Evolutionary conservation across 2,329 filamentous ascomycete species (phyloP).

Genomic region (Bisporella sp.): DNA sequence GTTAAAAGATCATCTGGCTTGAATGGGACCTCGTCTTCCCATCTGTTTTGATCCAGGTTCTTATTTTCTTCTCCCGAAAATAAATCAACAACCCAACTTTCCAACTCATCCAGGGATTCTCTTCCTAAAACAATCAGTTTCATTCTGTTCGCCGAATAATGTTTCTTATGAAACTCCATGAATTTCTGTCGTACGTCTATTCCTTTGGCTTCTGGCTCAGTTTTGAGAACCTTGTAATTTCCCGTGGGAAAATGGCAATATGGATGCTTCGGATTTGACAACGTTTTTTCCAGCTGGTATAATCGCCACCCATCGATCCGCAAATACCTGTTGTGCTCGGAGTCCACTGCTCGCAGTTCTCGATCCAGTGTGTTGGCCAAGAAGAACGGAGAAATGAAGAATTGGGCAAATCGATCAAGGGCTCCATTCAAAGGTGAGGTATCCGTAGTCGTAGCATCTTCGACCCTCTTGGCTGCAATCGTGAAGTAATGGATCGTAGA

Average conservation of each 20-base stretch:
- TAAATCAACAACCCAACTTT: conserved; percentile 61
- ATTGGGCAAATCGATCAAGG: conserved; percentile 68
- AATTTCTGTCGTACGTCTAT: conserved; percentile 66
- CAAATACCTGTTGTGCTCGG: conserved; percentile 74
- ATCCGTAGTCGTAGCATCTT: conserved; percentile 50
- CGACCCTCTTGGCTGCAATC: conserved; percentile 74
- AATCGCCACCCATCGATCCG: conserved; percentile 67
- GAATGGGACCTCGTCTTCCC: conserved; percentile 56
- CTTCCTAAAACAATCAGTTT: conserved; percentile 64
- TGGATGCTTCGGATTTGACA: conserved; percentile 66
- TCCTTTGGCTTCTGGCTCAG: conserved; percentile 58
- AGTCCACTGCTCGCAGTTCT: conserved; percentile 66
- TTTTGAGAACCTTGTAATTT: conserved; percentile 62
- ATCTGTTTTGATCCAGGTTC: conserved; percentile 55
- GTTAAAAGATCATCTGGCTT: conserved; percentile 53
- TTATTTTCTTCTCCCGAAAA: conserved; percentile 64
- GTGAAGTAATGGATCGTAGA: conserved; percentile 99
- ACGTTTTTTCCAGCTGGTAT: conserved; percentile 62
- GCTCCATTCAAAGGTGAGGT: conserved; percentile 64
- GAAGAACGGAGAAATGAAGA: conserved; percentile 67
- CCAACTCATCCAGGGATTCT: conserved; percentile 59
- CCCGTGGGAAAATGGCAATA: no score
- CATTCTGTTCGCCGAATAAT: conserved; percentile 71
- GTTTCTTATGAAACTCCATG: conserved; percentile 63
- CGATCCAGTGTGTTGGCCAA: conserved; percentile 63